A percentile compares a stretch with the other conserved stretches of the same genome.
These are phyloP conservation scores for Colletotrichum kahawae DNA, from an alignment of 2,329 filamentous ascomycete species.

Conservation along the genomic window DNA sequence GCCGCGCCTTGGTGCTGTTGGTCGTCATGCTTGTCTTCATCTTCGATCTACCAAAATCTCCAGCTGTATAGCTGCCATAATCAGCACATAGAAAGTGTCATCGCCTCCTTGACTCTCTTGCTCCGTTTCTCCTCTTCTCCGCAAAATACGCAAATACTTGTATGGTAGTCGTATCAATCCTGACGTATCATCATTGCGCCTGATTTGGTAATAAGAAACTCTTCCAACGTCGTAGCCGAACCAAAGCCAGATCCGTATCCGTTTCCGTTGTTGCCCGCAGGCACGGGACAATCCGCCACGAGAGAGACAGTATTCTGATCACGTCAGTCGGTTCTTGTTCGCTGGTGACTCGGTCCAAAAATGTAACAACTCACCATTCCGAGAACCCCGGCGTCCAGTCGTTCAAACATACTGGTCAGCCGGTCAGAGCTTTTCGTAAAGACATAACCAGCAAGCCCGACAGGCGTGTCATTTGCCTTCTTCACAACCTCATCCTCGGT, in stretches of 20 bases:
- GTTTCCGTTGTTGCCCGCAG: background rate
- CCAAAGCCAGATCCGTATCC: background rate
- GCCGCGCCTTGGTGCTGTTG: background rate
- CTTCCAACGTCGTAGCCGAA: slow-evolving; percentile 1
- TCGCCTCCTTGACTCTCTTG: background rate
- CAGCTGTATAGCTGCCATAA: background rate
- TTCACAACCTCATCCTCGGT: slow-evolving; percentile 74
- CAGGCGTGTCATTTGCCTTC: slow-evolving; percentile 70
- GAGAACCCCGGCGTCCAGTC: slow-evolving; percentile 69
- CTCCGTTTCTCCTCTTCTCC: background rate
- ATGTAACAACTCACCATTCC: slow-evolving; percentile 43
- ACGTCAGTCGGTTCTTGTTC: background rate
- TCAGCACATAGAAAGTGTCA: background rate
- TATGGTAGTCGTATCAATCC: background rate
- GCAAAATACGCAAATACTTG: background rate
- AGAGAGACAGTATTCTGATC: slow-evolving; percentile 12
- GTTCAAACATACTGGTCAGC: slow-evolving; percentile 49
- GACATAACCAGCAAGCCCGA: slow-evolving; percentile 79
- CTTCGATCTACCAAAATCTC: background rate
- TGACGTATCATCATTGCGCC: slow-evolving; percentile 1
- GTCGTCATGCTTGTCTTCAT: background rate
- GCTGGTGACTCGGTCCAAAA: background rate
- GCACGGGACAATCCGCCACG: background rate
- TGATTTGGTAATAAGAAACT: slow-evolving; percentile 12
- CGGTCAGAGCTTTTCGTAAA: slow-evolving; percentile 56